These are phyloP conservation scores for Pseudisothecium myosuroides DNA, from an alignment of 225 moss, liverwort and hornwort species.

Conservation along the genomic window DNA sequence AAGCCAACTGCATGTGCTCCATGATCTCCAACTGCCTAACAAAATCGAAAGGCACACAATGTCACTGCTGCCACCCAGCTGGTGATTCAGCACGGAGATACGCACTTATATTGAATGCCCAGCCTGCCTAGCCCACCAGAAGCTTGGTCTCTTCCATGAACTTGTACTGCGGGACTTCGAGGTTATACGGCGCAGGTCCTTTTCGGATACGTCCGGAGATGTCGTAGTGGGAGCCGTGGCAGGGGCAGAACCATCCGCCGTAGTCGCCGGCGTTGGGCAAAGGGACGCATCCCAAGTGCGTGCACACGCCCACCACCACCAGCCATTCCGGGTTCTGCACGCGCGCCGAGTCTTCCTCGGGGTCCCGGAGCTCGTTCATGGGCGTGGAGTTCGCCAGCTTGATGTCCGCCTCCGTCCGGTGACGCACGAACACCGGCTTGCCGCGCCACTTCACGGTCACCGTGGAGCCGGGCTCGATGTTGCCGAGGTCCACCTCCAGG, in stretches of 20 bases:
- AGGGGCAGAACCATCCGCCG: not conserved
- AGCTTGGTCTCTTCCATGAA: not conserved
- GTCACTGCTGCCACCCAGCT: not conserved
- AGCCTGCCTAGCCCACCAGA: not conserved
- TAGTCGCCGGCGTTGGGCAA: not conserved
- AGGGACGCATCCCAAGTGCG: not conserved
- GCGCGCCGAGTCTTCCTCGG: not conserved
- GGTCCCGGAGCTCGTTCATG: not conserved
- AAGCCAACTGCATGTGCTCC: not conserved
- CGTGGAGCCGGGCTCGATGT: not conserved
- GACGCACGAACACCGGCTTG: not conserved
- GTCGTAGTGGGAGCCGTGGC: not conserved
- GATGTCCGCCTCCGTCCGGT: not conserved
- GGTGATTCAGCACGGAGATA: not conserved
- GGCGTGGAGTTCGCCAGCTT: not conserved
- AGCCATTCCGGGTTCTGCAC: not conserved
- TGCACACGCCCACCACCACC: not conserved
- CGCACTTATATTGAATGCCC: not conserved
- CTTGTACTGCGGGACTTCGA: not conserved
- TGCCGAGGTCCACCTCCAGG: not conserved
- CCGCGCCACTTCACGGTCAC: not conserved
- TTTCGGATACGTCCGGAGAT: not conserved
- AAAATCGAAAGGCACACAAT: not conserved
- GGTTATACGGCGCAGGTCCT: not conserved
- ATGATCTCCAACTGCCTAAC: not conserved